Base-by-base conservation (phyloP, 163 green algal genomes). In the Chloromonas sp. region DNA sequence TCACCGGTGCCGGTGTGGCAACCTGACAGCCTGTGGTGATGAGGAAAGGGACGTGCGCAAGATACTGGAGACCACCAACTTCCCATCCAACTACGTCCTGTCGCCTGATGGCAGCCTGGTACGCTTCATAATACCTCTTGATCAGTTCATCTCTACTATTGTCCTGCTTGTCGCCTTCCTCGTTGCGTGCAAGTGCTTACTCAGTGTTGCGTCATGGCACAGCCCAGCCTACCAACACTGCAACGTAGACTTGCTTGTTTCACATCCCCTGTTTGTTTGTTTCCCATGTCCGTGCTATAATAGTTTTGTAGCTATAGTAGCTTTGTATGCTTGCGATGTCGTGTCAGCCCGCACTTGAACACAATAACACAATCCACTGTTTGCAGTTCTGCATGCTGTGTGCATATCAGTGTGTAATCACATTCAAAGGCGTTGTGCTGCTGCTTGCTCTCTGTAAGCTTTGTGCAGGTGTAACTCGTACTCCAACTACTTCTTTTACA, bases 1-100 rank as follows among this genome's bases (percentile, higher is more conserved):
- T 60, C 84, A 89, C 77, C 87, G 89, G 76, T 92, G 89, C 85
- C 77, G 71, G 0, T 92, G 89, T 80, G 81, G 13, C 2, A 60
- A 84, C 2, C 14, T 0, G 0, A 62, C 61, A 0, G 60, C 85
- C 0, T 92, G 89, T 71, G 89, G 89, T 2, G 15, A 81, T 58
- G 79, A 90, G 84, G 81, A 87, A 36, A 14, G 15, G 11, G 15
- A 58, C 3, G 79, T 86, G 1, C 2, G 5, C 13, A 36, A 71
- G 2, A 71, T 81, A 1, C 60, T 83, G 0, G 58, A 60, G n/a
- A 74, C 81, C 66, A 85, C 78, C 3, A 13, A 79, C 15, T 58
- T 90, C 2, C 36, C 84, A 14, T 80, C 87, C 0, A 85, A 85
- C 83, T 86, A 87, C 76, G 81, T 87, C 3, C 74, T 87, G 61